Base-by-base conservation (phyloP, 2,329 filamentous ascomycete genomes). In the Xylariaceae sp. region DNA sequence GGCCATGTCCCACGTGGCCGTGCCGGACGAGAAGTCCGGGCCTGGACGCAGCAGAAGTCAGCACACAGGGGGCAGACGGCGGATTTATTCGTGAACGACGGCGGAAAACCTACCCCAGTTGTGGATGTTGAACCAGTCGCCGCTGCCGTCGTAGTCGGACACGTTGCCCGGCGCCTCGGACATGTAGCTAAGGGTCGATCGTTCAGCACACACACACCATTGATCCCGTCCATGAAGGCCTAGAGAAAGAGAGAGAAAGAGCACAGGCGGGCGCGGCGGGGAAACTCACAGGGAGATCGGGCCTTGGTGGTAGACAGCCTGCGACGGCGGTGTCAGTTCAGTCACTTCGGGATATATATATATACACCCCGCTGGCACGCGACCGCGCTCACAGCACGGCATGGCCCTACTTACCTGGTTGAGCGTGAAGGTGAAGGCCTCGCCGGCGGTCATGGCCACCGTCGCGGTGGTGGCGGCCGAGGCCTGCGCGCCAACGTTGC, bases 261-360 rank as follows among this genome's bases (percentile, higher is more conserved):
- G 14, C 9, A 17, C n/a, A 11, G 23, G 15, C 10, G 3, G 10
- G n/a, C 7, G 18, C 23, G 5, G 13, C 22, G 8, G 2, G 19
- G n/a, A 9, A 24, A 37, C 40, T 19, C 3, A 47, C 44, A 63
- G 30, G 1, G 58, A 58, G 31, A 60, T 50, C 1, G 61, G 61
- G 0, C 61, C 61, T 32, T 63, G 60, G 49, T 64, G 61, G 36
- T 64, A 64, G 3, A 64, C 58, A 11, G 60, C 57, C 9, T n/a
- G n/a, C n/a, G n/a, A n/a, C n/a, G n/a, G n/a, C n/a, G n/a, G n/a
- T n/a, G n/a, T n/a, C n/a, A n/a, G n/a, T n/a, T n/a, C n/a, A n/a
- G n/a, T n/a, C n/a, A n/a, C n/a, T n/a, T n/a, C n/a, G n/a, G n/a
- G n/a, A n/a, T n/a, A n/a, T n/a, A n/a, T n/a, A n/a, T n/a, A n/a